Evolutionary conservation across 257 asterid genomes (phyloP).

Genomic region (Gentiana straminea): DNA sequence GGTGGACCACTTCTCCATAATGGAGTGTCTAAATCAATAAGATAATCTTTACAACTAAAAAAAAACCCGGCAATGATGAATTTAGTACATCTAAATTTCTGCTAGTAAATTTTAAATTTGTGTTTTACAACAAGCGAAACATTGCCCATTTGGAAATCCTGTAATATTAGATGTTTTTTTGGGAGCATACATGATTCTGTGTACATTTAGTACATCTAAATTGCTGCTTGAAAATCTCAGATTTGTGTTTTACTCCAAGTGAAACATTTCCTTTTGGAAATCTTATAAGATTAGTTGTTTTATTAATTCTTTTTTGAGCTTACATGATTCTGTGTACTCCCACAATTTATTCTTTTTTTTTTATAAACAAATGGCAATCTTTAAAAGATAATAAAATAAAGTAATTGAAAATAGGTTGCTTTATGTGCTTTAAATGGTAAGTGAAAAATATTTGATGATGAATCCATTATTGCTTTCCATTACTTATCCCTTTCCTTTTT

Average conservation of each 20-base stretch:
- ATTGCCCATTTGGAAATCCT: too few relatives aligned
- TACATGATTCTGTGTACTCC: too few relatives aligned
- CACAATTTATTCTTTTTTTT: too few relatives aligned
- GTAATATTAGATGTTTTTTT: too few relatives aligned
- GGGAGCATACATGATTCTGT: too few relatives aligned
- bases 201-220: not conserved
- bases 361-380: too few relatives aligned
- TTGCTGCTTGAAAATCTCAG: not conserved
- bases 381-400: too few relatives aligned
- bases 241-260: not conserved
- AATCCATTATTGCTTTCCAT: not conserved
- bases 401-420: not conserved
- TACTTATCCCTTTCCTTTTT: not conserved
- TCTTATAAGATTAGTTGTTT: too few relatives aligned
- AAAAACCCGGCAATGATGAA: not conserved
- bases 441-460: not conserved
- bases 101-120: not conserved
- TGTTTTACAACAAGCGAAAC: too few relatives aligned
- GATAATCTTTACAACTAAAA: not conserved
- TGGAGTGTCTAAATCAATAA: slow-evolving; percentile 6
- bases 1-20: slow-evolving; percentile 24
- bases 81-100: not conserved
- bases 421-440: not conserved
- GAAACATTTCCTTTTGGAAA: too few relatives aligned
- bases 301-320: too few relatives aligned